Evolutionary conservation across 2,329 filamentous ascomycete species (phyloP), one percentile per base, ranked within the genome.

Genomic region (Drechmeria coniospora): DNA sequence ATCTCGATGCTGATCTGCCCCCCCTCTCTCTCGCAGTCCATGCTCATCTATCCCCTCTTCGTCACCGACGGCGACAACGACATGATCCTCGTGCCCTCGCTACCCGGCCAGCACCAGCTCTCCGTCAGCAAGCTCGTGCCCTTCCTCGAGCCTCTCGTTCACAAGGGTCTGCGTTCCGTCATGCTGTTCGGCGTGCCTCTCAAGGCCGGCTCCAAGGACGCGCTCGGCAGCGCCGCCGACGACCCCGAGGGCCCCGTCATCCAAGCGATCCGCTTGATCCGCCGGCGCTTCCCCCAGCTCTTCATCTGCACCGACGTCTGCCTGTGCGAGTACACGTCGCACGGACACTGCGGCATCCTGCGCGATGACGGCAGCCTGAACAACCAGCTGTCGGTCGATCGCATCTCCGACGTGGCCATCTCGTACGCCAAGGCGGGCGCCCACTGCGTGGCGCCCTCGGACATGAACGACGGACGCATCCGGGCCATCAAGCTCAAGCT

Each of bases 381-480:
- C 67, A 95, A 98, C 50, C 73, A 77, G 37, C 69, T 92, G 25
- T 93, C 84, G 3, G 84, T 95, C 7, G 87, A 95, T 48, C 78
- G 90, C 36, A 86, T 98, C 42, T 87, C 81, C 4, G 86, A 95
- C 50, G 87, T 95, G n/a, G 87, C 90, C n/a, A 66, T 95, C 38
- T 82, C 87, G 19, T 98, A 98, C 50, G 90, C 90, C n/a, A 68
- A 78, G 45, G 90, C 90, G 11, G 90, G 90, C 32, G 90, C 87
- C 1, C 90, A 98, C 56, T 95, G 87, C 51, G 84, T 98, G 16
- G 90, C 90, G 0, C 90, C 90, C 2, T 93, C 83, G 2, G 90
- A 98, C 53, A 98, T 98, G 90, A 98, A 95, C 51, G 90, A 98
- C 51, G 90, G 90, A 16, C 79, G 90, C 38, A 92, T 98, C 45